These are phyloP conservation scores for Trypanosoma theileri DNA, from an alignment of 208 protist species.

Conservation along the genomic window DNA sequence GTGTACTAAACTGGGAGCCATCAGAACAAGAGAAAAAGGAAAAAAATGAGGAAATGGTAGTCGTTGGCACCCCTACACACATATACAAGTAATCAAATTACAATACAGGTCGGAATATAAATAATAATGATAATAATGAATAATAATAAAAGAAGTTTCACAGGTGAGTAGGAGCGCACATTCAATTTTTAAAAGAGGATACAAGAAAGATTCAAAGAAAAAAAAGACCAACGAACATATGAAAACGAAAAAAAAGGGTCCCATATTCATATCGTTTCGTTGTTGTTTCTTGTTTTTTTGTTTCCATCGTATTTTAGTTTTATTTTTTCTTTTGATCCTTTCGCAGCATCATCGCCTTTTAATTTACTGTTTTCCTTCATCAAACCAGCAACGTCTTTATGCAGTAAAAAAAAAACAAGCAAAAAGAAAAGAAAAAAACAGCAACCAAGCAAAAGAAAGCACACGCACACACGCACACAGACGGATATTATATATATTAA, in stretches of 20 bases:
- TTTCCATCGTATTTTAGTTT: neutral
- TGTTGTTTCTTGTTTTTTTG: neutral
- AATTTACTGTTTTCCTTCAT: too few species aligned
- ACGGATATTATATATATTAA: too few species aligned
- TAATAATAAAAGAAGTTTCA: slow-evolving; percentile 15
- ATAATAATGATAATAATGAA: too few species aligned
- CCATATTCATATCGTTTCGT: neutral
- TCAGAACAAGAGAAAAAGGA: slow-evolving; percentile 1
- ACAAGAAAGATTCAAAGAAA: slow-evolving; percentile 12
- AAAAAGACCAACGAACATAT: slow-evolving; percentile 5
- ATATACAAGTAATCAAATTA: too few species aligned
- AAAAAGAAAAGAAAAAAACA: too few species aligned
- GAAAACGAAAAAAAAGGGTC: neutral
- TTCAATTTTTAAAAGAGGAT: neutral
- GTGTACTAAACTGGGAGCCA: neutral
- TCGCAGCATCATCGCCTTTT: neutral
- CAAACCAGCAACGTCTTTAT: too few species aligned
- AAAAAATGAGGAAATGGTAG: too few species aligned
- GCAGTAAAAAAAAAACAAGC: too few species aligned
- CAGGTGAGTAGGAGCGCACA: slow-evolving; percentile 12
- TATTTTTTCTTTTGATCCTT: neutral
- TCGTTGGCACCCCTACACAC: too few species aligned
- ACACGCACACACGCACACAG: too few species aligned
- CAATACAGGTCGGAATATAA: too few species aligned
- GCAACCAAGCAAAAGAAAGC: too few species aligned